These are phyloP conservation scores for Coniochaeta sp. DNA, from an alignment of 2,329 filamentous ascomycete genomes.

Conservation along the genomic window DNA sequence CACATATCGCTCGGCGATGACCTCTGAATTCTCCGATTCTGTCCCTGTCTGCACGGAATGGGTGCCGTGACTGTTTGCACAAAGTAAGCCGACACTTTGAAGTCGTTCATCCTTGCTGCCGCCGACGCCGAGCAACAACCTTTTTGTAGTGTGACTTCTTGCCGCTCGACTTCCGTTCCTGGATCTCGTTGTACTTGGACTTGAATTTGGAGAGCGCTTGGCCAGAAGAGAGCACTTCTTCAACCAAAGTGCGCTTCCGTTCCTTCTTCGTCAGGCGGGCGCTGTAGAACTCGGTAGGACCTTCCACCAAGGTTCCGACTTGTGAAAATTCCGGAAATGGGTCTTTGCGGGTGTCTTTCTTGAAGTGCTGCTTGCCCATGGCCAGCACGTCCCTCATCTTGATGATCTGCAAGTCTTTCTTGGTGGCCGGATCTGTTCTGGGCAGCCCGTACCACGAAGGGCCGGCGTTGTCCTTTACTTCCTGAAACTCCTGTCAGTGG, in stretches of 20 bases:
- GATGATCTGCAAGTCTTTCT: constrained; percentile 81
- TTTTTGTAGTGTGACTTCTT: constrained; percentile 87
- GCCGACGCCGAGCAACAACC: constrained; percentile 40
- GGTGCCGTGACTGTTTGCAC: background rate
- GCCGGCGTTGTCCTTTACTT: constrained; percentile 55
- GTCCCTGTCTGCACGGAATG: no score
- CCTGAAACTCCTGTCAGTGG: constrained; percentile 19
- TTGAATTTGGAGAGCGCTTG: constrained; percentile 66
- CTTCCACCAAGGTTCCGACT: constrained; percentile 81
- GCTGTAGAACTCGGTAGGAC: constrained; percentile 80
- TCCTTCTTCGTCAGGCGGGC: constrained; percentile 79
- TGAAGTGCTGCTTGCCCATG: constrained; percentile 75
- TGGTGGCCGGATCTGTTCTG: constrained; percentile 78
- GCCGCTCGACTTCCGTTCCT: constrained; percentile 74
- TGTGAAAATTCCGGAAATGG: constrained; percentile 77
- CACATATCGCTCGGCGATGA: background rate
- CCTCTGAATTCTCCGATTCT: no score
- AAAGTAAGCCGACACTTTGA: background rate
- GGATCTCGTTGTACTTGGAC: constrained; percentile 80
- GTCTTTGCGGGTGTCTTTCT: constrained; percentile 70
- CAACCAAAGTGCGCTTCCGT: constrained; percentile 76
- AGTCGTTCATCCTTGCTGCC: background rate
- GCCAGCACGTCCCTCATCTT: constrained; percentile 86
- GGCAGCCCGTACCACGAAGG: constrained; percentile 83
- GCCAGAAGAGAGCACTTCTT: constrained; percentile 70